A percentile compares a stretch with the other conserved stretches of the same genome.
These are phyloP conservation scores for Hypoxylon subgilvum DNA, from an alignment of 495 filamentous ascomycete species.

Conservation along the genomic window DNA sequence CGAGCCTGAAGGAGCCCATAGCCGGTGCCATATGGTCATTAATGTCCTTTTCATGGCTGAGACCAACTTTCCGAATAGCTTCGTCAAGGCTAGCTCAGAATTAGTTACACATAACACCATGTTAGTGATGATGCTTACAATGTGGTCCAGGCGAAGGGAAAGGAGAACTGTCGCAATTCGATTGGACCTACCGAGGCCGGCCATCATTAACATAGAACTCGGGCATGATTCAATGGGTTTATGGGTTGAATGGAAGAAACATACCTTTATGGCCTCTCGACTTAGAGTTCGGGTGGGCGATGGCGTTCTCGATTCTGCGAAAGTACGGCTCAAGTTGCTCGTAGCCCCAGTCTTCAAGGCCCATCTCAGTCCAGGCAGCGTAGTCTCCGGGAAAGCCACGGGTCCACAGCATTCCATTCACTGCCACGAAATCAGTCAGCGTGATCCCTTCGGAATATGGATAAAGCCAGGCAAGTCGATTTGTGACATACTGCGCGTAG, in stretches of 20 bases:
- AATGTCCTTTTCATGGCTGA: conserved; percentile 21
- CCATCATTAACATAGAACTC: not conserved
- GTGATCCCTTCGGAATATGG: no score
- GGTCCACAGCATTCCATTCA: conserved; percentile 40
- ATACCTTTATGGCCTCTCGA: conserved; percentile 32
- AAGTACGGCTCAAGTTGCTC: conserved; percentile 42
- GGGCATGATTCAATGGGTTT: not conserved
- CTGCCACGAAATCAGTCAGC: no score
- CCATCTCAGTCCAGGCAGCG: conserved; percentile 35
- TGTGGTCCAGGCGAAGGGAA: conserved; percentile 6
- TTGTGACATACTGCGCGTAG: conserved; percentile 14
- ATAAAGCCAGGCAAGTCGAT: no score
- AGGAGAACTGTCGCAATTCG: conserved; percentile 3
- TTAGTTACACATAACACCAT: not conserved
- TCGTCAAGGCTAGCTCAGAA: conserved; percentile 6
- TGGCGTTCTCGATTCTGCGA: conserved; percentile 27
- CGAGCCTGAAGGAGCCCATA: conserved; percentile 32
- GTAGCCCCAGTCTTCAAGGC: conserved; percentile 37
- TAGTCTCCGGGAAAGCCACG: conserved; percentile 37
- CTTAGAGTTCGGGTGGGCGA: conserved; percentile 5
- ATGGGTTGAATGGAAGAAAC: not conserved
- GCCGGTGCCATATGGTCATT: conserved; percentile 26
- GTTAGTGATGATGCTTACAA: not conserved
- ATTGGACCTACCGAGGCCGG: conserved; percentile 16
- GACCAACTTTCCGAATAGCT: conserved; percentile 15